These are phyloP conservation scores for Diaporthe ampelina DNA, from an alignment of 2,329 filamentous ascomycete genomes.

Conservation along the genomic window DNA sequence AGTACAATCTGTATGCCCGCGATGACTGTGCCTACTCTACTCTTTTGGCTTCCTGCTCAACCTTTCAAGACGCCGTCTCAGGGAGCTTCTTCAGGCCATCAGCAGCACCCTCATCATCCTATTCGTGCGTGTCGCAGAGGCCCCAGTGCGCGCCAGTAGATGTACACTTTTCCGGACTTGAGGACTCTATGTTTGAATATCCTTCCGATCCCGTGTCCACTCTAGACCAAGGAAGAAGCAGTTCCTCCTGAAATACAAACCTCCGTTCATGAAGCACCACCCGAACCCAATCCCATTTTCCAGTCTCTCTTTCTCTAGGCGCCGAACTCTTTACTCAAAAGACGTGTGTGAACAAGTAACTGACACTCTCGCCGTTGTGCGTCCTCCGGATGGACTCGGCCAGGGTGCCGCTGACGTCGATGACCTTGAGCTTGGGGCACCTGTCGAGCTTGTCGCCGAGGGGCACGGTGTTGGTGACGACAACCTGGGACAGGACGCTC, in stretches of 20 bases:
- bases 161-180: neutral
- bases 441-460: slow-evolving; percentile 80
- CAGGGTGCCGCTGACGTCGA: slow-evolving; percentile 89
- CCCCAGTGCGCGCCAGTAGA: neutral
- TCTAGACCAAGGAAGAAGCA: neutral
- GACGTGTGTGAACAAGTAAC: slow-evolving; percentile 77
- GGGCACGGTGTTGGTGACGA: slow-evolving; percentile 92
- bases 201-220: neutral
- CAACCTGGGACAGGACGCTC: slow-evolving; percentile 81
- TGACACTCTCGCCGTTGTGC: slow-evolving; percentile 76
- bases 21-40: neutral
- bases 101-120: neutral
- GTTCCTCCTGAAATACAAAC: slow-evolving; percentile 2
- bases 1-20: neutral
- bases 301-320: neutral
- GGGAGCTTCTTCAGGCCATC: neutral
- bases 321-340: slow-evolving; percentile 32
- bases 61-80: neutral
- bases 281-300: neutral
- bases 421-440: slow-evolving; percentile 87
- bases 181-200: neutral
- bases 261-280: neutral
- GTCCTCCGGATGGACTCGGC: slow-evolving; percentile 79
- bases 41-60: neutral
- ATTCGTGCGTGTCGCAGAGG: neutral